A percentile compares a stretch with the other conserved stretches of the same genome.
These are phyloP conservation scores for Leccinum griseonigrum DNA, from an alignment of 1,284 basidiomycete genomes.

Conservation along the genomic window DNA sequence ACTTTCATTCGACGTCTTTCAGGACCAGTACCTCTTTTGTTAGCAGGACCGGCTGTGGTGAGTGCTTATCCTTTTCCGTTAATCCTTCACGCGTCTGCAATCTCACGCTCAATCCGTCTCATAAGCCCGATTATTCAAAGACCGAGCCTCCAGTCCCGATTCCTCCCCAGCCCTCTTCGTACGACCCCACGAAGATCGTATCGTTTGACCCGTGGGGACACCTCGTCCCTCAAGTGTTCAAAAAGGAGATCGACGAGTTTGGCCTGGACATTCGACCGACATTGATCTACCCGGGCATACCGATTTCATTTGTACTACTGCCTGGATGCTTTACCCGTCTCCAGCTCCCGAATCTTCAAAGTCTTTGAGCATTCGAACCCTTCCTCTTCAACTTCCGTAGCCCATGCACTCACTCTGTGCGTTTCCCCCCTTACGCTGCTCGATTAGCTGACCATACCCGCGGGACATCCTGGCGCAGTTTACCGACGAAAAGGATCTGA, in stretches of 20 bases:
- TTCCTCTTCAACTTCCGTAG: background rate
- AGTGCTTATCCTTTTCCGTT: no score
- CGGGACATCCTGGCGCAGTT: constrained; percentile 52
- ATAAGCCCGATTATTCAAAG: constrained; percentile 84
- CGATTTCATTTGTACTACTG: background rate
- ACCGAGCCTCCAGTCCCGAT: constrained; percentile 90
- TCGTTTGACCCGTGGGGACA: constrained; percentile 96
- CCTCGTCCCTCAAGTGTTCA: constrained; percentile 79
- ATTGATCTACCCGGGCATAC: background rate
- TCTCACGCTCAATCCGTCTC: constrained; percentile 68
- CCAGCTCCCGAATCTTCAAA: background rate
- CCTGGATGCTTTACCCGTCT: background rate
- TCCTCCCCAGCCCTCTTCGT: constrained; percentile 82
- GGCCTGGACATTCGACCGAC: constrained; percentile 81
- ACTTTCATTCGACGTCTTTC: no score
- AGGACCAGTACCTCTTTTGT: no score
- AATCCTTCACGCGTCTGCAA: no score
- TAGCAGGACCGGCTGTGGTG: no score
- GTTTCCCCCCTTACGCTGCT: background rate
- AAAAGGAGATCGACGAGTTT: constrained; percentile 58
- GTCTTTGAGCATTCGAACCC: background rate
- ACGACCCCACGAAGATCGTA: constrained; percentile 81
- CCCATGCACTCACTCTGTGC: background rate
- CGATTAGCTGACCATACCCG: background rate
- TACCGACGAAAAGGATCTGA: constrained; percentile 52